Conservation (phyloP, 345 rosid species). For the Reutealis trisperma region DNA sequence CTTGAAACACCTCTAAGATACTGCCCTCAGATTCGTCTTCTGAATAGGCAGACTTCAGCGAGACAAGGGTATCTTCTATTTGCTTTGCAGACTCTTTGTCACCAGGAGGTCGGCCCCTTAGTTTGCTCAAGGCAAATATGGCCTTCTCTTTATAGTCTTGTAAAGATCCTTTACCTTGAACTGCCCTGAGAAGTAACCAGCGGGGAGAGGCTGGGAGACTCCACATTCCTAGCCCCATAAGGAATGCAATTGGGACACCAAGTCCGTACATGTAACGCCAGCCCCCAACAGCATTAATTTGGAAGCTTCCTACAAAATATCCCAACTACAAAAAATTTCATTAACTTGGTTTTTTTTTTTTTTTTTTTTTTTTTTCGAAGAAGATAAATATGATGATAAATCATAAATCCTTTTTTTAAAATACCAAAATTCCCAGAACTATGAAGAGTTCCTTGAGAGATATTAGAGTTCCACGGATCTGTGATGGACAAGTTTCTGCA, state of each 20-base stretch:
- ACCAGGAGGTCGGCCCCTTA: conserved; percentile 76
- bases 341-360: conserved; percentile 8
- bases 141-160: conserved; percentile 80
- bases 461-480: conserved; percentile 91
- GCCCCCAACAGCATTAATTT: conserved; percentile 80
- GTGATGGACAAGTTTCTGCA: conserved; percentile 97
- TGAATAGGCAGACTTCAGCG: conserved; percentile 63
- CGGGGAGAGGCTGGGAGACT: conserved; percentile 97
- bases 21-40: conserved; percentile 68
- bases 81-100: conserved; percentile 70
- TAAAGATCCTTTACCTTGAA: conserved; percentile 76
- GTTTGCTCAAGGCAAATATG: conserved; percentile 65
- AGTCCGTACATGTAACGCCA: conserved; percentile 95
- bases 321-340: conserved; percentile 58
- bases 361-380: neutral
- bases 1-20: conserved; percentile 83
- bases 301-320: conserved; percentile 81
- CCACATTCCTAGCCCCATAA: conserved; percentile 90
- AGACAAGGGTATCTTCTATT: conserved; percentile 65
- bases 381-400: conserved; percentile 6
- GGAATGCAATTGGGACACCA: conserved; percentile 62
- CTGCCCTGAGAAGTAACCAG: conserved; percentile 93
- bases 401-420: neutral
- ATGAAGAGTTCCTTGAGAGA: conserved; percentile 91
- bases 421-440: conserved; percentile 94